Conservation (phyloP, 805 yeast species). For the Kodamaea fukazawae region DNA sequence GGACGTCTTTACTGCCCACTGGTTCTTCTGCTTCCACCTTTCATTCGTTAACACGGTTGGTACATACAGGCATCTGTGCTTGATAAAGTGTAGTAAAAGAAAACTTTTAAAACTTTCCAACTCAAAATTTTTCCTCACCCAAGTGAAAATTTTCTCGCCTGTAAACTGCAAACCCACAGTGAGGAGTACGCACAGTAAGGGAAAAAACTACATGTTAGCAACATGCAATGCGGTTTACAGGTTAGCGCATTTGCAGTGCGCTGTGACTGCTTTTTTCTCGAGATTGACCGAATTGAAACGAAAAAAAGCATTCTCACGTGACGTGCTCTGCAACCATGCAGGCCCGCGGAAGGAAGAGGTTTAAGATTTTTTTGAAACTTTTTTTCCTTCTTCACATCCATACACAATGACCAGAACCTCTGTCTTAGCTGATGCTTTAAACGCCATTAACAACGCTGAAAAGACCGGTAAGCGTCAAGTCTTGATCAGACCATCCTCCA, state of each 20-base stretch:
- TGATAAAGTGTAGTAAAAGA: constrained; percentile 11
- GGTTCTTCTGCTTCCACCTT: neutral
- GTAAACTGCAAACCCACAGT: constrained; percentile 6
- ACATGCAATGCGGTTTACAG: neutral
- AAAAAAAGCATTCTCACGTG: neutral
- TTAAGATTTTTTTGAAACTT: constrained; percentile 5
- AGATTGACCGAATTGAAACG: neutral
- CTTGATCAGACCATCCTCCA: constrained; percentile 36
- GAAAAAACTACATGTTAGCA: neutral
- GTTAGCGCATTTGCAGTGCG: neutral
- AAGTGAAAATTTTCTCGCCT: constrained; percentile 7
- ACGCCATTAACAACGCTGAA: constrained; percentile 37
- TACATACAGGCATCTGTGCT: constrained; percentile 45
- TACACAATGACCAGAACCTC: constrained; percentile 32
- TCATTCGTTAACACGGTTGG: constrained; percentile 4
- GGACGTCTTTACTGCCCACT: neutral
- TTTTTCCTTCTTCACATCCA: constrained; percentile 9
- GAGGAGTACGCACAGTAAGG: neutral
- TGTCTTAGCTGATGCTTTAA: constrained; percentile 36
- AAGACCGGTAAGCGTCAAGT: constrained; percentile 38
- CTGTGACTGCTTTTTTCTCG: constrained; percentile 10
- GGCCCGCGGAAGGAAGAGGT: neutral
- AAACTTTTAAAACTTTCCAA: constrained; percentile 2
- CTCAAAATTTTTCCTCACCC: constrained; percentile 4
- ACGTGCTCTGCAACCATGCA: neutral